phyloP scores from a whole-genome alignment of 108 stramenopile genomes.

The Epithemia pelagica region DNA sequence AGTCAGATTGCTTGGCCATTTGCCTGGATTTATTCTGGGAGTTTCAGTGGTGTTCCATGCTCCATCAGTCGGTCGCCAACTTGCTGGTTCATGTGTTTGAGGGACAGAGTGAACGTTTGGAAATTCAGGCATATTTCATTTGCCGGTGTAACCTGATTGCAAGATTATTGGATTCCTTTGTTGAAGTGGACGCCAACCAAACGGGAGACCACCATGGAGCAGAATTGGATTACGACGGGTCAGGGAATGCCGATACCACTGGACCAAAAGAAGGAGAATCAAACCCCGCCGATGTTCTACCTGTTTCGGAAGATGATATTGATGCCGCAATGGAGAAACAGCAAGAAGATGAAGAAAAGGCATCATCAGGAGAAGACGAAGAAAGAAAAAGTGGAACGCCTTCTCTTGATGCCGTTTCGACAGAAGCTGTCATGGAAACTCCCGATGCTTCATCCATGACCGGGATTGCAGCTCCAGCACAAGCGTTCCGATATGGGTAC shows the following conservation, averaged over 20 bases:
- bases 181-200: constrained; percentile 1
- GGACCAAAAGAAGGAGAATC: too few species aligned
- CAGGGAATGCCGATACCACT: not conserved
- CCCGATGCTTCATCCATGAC: not conserved
- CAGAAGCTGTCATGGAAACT: constrained; percentile 5
- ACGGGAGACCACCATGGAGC: not conserved
- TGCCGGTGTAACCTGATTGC: constrained; percentile 68
- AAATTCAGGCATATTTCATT: constrained; percentile 83
- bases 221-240: not conserved
- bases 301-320: constrained; percentile 68
- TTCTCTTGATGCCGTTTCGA: not conserved
- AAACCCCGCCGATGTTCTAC: constrained; percentile 18
- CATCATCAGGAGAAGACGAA: constrained; percentile 10
- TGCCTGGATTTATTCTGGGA: constrained; percentile 92
- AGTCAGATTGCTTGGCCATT: constrained; percentile 60
- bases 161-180: constrained; percentile 82
- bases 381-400: not conserved
- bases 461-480: constrained; percentile 11
- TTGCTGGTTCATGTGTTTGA: constrained; percentile 87
- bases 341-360: constrained; percentile 15
- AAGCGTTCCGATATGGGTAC: constrained; percentile 69
- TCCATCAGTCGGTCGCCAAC: constrained; percentile 92
- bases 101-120: constrained; percentile 56
- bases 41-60: constrained; percentile 91
- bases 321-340: constrained; percentile 54